Conservation (phyloP, 768 basidiomycete genomes). For the Calocera viscosa region DNA sequence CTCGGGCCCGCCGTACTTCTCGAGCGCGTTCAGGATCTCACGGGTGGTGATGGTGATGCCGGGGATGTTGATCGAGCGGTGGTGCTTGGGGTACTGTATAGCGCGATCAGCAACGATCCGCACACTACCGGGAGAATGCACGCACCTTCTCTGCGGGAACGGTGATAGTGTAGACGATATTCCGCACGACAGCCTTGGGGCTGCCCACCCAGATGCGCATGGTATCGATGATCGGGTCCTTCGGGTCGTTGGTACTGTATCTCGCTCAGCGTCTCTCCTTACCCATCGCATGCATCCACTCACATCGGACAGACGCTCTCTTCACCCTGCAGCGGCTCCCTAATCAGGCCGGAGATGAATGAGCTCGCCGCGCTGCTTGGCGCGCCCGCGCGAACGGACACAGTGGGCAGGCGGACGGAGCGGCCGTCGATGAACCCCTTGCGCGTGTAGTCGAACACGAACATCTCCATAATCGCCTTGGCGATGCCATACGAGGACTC, state of each 20-base stretch:
- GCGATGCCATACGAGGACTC: conserved; percentile 46
- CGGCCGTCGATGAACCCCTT: conserved; percentile 47
- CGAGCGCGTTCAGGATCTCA: conserved; percentile 43
- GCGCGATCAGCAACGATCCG: conserved; percentile 6
- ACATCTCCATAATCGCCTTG: conserved; percentile 43
- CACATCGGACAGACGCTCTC: conserved; percentile 39
- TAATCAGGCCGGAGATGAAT: conserved; percentile 48
- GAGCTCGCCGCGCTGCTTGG: conserved; percentile 44
- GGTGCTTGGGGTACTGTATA: conserved; percentile 25
- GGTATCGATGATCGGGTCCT: conserved; percentile 28
- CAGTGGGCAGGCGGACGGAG: conserved; percentile 47
- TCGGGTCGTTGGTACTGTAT: conserved; percentile 3
- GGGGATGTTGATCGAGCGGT: conserved; percentile 45
- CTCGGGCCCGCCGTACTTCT: conserved; percentile 39
- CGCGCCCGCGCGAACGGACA: conserved; percentile 43
- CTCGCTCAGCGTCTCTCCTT: background rate
- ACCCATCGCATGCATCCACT: background rate
- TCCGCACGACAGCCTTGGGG: conserved; percentile 40
- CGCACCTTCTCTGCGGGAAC: conserved; percentile 34
- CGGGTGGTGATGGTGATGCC: conserved; percentile 47
- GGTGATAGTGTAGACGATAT: conserved; percentile 39
- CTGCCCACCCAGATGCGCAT: conserved; percentile 42
- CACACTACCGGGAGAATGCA: background rate
- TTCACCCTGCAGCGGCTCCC: conserved; percentile 44
- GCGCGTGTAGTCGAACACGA: conserved; percentile 49